Conservation (phyloP, 305 asterid species). For the Fraxinus greggii region DNA sequence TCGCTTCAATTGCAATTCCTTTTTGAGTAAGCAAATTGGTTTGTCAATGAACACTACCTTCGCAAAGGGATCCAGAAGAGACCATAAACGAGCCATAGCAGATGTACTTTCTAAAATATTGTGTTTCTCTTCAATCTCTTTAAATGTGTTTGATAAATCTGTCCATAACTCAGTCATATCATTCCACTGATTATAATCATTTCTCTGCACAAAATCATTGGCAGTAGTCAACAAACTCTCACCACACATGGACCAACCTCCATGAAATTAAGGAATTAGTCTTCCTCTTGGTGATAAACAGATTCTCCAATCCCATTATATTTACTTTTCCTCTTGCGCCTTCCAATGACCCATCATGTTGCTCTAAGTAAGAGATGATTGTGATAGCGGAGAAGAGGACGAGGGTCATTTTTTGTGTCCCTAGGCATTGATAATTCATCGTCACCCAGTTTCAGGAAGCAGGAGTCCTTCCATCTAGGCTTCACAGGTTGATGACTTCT, state of each 20-base stretch:
- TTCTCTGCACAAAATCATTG: conserved; percentile 34
- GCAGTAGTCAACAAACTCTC: conserved; percentile 58
- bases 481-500: conserved; percentile 18
- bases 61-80: conserved; percentile 89
- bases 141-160: conserved; percentile 56
- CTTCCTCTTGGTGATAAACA: conserved; percentile 59
- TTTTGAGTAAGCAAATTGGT: conserved; percentile 69
- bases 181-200: conserved; percentile 61
- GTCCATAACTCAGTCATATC: conserved; percentile 64
- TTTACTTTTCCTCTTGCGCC: conserved; percentile 73
- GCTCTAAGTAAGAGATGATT: too few species aligned
- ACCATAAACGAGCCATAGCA: conserved; percentile 76
- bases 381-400: too few species aligned
- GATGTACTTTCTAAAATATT: conserved; percentile 48
- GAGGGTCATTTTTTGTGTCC: too few species aligned
- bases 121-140: conserved; percentile 60
- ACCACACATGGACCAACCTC: conserved; percentile 88
- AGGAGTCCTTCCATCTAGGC: conserved; percentile 83
- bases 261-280: conserved; percentile 47
- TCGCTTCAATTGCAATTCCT: conserved; percentile 68
- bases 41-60: conserved; percentile 80
- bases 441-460: conserved; percentile 77
- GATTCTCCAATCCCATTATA: conserved; percentile 80
- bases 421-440: conserved; percentile 59
- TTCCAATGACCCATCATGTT: conserved; percentile 73